These are phyloP conservation scores for Aspergillus baeticus DNA, from an alignment of 495 filamentous ascomycete species.

Conservation along the genomic window DNA sequence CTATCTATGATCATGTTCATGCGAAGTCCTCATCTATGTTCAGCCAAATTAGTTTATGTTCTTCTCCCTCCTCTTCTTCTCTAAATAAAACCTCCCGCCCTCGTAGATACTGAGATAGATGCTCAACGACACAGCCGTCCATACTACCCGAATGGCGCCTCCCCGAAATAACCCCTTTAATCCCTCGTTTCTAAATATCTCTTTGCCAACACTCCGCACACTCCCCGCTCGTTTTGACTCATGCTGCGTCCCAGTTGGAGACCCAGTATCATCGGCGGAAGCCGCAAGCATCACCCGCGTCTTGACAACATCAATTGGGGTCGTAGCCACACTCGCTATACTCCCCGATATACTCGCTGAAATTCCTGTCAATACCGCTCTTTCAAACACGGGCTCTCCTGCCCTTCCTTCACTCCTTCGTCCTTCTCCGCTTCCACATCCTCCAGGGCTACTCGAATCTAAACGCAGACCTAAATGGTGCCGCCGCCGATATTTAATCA, in stretches of 20 bases:
- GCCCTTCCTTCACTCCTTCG: neutral
- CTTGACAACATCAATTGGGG: conserved; percentile 82
- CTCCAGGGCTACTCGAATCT: neutral
- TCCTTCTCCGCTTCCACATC: neutral
- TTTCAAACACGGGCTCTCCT: conserved; percentile 47
- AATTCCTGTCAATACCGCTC: conserved; percentile 64
- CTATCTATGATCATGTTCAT: neutral
- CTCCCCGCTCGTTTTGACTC: neutral
- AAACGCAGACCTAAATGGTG: conserved; percentile 1
- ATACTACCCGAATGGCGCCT: conserved; percentile 68
- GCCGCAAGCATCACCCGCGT: conserved; percentile 71
- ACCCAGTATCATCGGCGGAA: conserved; percentile 11
- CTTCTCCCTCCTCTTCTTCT: conserved; percentile 31
- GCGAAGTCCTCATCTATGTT: neutral
- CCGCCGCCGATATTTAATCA: conserved; percentile 30
- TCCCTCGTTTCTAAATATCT: conserved; percentile 63
- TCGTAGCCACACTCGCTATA: conserved; percentile 70
- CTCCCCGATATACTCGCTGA: conserved; percentile 69
- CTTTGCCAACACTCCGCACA: conserved; percentile 55
- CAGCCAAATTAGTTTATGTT: neutral
- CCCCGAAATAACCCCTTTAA: conserved; percentile 74
- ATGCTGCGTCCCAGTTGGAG: neutral
- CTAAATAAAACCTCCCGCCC: conserved; percentile 69
- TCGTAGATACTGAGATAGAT: conserved; percentile 88
- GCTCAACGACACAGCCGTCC: conserved; percentile 79